Percentiles rank a stretch among this genome's conserved stretches.
These are phyloP conservation scores for Adiantum capillusveneris DNA, from an alignment of 75 land plant species.

Conservation along the genomic window DNA sequence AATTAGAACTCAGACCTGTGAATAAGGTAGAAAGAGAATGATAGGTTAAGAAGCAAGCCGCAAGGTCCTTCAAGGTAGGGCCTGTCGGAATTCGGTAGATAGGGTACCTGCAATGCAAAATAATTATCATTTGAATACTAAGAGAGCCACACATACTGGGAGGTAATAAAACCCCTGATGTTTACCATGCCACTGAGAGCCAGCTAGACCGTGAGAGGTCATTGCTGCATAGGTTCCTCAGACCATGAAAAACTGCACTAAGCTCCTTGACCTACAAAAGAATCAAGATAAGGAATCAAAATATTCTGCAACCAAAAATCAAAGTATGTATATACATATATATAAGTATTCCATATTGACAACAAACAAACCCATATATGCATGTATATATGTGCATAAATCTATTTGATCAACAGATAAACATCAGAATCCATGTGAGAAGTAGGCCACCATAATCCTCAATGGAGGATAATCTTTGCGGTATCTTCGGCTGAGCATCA, in stretches of 20 bases:
- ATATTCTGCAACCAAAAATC: too few species aligned
- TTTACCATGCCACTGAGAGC: constrained; percentile 30
- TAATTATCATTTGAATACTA: background rate
- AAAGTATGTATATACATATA: too few species aligned
- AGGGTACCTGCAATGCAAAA: constrained; percentile 49
- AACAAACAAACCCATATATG: too few species aligned
- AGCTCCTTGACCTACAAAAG: constrained; percentile 12
- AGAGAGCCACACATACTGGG: background rate
- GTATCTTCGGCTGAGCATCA: too few species aligned
- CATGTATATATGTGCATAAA: too few species aligned
- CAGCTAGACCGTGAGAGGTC: constrained; percentile 24
- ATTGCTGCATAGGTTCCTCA: constrained; percentile 11
- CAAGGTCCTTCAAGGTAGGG: constrained; percentile 62
- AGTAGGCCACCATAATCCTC: too few species aligned
- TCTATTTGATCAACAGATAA: too few species aligned
- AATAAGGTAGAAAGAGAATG: constrained; percentile 60
- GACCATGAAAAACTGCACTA: constrained; percentile 9
- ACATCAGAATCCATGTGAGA: too few species aligned
- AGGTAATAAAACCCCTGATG: background rate
- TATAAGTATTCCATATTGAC: too few species aligned
- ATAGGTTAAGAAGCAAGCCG: constrained; percentile 76
- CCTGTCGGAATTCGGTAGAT: constrained; percentile 90
- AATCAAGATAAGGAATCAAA: too few species aligned
- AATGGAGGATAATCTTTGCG: too few species aligned
- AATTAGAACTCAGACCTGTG: constrained; percentile 21